These are phyloP conservation scores for Heteromeles arbutifolia DNA, from an alignment of 306 rosid genomes.

Conservation along the genomic window DNA sequence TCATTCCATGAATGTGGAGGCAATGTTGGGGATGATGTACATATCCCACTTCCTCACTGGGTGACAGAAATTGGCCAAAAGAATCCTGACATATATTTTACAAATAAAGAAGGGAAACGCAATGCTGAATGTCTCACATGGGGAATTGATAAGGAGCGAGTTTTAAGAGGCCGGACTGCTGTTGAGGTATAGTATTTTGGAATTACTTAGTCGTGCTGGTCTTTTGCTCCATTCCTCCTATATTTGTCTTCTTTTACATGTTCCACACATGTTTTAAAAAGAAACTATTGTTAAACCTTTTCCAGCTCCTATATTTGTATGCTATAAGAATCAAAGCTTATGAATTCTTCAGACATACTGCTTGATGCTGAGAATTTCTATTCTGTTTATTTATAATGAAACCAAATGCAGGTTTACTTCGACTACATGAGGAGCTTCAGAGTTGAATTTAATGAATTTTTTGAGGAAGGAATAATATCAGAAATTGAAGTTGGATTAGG, in stretches of 20 bases:
- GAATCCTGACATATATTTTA: slow-evolving; percentile 73
- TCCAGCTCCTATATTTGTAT: not conserved
- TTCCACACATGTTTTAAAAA: not conserved
- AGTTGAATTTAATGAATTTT: slow-evolving; percentile 63
- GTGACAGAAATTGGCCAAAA: slow-evolving; percentile 75
- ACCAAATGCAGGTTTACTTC: slow-evolving; percentile 35
- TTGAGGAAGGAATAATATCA: slow-evolving; percentile 56
- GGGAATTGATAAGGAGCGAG: slow-evolving; percentile 80
- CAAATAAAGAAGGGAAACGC: slow-evolving; percentile 66
- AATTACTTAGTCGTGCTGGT: not conserved
- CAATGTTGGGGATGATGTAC: slow-evolving; percentile 80
- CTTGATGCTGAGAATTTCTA: not conserved
- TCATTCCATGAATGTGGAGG: slow-evolving; percentile 91
- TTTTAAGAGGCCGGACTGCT: slow-evolving; percentile 74
- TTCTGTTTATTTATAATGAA: not conserved
- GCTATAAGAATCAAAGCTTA: not conserved
- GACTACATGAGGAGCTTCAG: slow-evolving; percentile 91
- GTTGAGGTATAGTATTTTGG: slow-evolving; percentile 51
- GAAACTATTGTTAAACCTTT: not conserved
- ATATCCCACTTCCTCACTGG: slow-evolving; percentile 79
- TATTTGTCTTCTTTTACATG: not conserved
- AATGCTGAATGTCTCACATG: slow-evolving; percentile 74
- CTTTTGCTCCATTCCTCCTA: not conserved
- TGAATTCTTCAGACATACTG: not conserved
- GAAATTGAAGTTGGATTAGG: slow-evolving; percentile 80